Percentiles rank a stretch among this genome's conserved stretches.
These are phyloP conservation scores for Wickerhamiella kurtzmanii DNA, from an alignment of 805 yeast genomes.

Conservation along the genomic window DNA sequence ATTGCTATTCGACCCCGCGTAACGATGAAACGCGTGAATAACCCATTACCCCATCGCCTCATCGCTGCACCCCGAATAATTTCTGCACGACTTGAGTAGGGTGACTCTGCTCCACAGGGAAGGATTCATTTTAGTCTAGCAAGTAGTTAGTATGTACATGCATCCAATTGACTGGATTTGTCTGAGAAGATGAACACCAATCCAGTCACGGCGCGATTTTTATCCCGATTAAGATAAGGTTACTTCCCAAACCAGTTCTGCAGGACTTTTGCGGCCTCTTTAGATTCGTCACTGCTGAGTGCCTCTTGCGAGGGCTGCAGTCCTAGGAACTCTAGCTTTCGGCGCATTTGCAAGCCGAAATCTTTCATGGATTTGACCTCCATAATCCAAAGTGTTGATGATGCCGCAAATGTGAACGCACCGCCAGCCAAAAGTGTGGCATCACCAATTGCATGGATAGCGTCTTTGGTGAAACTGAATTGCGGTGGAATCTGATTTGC, in stretches of 20 bases:
- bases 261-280: background rate
- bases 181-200: background rate
- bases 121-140: too few relatives aligned
- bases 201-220: background rate
- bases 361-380: conserved; percentile 34
- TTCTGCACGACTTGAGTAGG: background rate
- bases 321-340: background rate
- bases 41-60: background rate
- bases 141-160: background rate
- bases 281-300: background rate
- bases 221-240: background rate
- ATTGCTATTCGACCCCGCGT: background rate
- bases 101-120: too few relatives aligned
- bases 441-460: conserved; percentile 69
- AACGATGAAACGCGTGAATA: background rate
- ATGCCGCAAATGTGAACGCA: conserved; percentile 54
- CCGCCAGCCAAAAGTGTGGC: conserved; percentile 67
- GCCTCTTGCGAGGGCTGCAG: background rate
- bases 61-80: background rate
- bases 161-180: too few relatives aligned
- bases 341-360: background rate
- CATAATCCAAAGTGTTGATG: conserved; percentile 68
- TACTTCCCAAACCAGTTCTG: background rate
- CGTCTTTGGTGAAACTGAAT: conserved; percentile 70
- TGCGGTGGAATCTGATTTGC: conserved; percentile 78